Base-by-base conservation (phyloP, 2,329 filamentous ascomycete genomes). In the Diaporthe aspalathi region DNA sequence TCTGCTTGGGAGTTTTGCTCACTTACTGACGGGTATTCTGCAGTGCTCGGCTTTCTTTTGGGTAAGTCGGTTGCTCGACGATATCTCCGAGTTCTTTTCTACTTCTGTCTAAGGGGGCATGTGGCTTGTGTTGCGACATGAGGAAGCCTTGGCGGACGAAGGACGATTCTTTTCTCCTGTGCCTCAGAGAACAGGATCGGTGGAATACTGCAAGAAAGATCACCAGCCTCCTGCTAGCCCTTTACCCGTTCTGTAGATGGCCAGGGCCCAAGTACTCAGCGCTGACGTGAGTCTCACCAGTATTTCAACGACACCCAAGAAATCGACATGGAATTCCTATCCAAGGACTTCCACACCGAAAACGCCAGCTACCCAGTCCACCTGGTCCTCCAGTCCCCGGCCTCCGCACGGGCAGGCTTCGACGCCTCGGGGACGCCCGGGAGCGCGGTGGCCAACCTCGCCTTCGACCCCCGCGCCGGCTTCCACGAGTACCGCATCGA, bases 401-500 rank as follows among this genome's bases (percentile, higher is more conserved):
- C 87, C 40, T 90, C 92, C 0, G 84, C 85, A 2, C 78, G 83
- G 16, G 83, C 85, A 6, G 91, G 91, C 32, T 93, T 87, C 79
- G 87, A 93, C 75, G 91, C 92, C 0, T 84, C 84, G 52, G 81
- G 82, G 65, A 92, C 91, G 2, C 35, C 56, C 5, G 2, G 83
- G 84, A 3, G 88, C 85, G 67, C 93, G 68, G 82, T 87, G 49
- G 82, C 88, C 38, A 82, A 88, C 62, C 84, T 95, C 1, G 84
- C 87, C 0, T 95, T 94, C 80, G 83, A 91, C 73, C 91, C 93
- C 0, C 89, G 90, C 0, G 78, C 80, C 0, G 87, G 78, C 50
- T 93, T 92, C 76, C 92, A 95, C 80, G 93, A 95, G 81, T 94
- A 94, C 77, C 91, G 93, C 47, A 92, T 95, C 79, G 93, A 95